Evolutionary conservation across 164 flowering plant species (phyloP), one percentile per base, ranked within the genome.

Genomic region (Liquidambar formosana): DNA sequence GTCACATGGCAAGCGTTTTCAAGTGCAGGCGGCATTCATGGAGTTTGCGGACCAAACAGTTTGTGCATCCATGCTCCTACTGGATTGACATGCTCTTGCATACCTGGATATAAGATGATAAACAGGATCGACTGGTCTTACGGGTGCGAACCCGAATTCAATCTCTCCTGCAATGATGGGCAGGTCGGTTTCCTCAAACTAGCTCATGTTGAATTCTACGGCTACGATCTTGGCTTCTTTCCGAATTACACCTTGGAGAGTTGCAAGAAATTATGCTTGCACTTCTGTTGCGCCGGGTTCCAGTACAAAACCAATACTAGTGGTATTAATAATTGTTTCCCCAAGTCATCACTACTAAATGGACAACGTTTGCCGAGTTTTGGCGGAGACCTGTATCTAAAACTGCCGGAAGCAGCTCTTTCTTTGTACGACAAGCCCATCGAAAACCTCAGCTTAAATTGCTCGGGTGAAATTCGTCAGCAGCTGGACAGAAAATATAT

Each of bases 281-380:
- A 46, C 0, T 19, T 60, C 14, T 68, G 73, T n/a, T 76, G 79
- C 67, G 44, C 19, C 60, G 79, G 74, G 0, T 69, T 77, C 45
- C 74, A 66, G 23, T 69, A 26, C 60, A 65, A 15, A 0, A 23
- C 23, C 22, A 25, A 0, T 1, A 47, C 1, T 0, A 5, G 11
- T 19, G 67, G 67, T 27, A 4, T 23, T 63, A 62, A 14, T 10
- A 54, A 27, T 2, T 77, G 80, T 43, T 77, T 14, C 46, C 73
- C 71, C 1, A 75, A 75, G 53, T 14, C 26, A 3, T 13, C 10
- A 12, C 48, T 75, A 57, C 38, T 43, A 5, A 70, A 75, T 49
- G 74, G 78, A 5, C 53, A 48, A 47, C 5, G 22, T 1, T 52
- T 61, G 13, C 59, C 72, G 1, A 14, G 26, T 19, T 28, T 57